Percentiles rank a stretch among this genome's conserved stretches.
Conservation (phyloP, 805 yeast genomes). For the Peterozyma toletana region DNA sequence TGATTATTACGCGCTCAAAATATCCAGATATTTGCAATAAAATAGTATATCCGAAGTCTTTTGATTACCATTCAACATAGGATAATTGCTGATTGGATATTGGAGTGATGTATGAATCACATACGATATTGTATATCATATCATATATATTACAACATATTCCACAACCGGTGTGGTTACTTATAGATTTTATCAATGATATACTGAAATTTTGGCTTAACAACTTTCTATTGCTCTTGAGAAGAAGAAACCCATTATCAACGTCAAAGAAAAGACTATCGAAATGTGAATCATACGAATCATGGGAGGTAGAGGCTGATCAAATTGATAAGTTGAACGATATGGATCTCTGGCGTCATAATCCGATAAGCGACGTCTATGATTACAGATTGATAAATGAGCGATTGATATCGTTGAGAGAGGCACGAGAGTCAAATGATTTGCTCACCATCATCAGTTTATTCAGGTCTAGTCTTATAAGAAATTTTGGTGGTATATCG, state of each 20-base stretch:
- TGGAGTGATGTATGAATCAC: conserved; percentile 4
- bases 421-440: conserved; percentile 56
- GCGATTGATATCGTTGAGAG: conserved; percentile 52
- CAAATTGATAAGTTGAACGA: conserved; percentile 45
- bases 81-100: too few relatives aligned
- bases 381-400: conserved; percentile 80
- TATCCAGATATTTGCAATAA: too few relatives aligned
- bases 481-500: conserved; percentile 90
- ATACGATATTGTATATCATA: conserved; percentile 1
- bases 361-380: conserved; percentile 72
- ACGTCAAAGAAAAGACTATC: conserved; percentile 42
- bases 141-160: conserved; percentile 10
- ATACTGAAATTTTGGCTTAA: conserved; percentile 40
- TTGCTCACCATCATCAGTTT: conserved; percentile 52
- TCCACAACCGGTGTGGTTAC: conserved; percentile 18
- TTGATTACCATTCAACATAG: too few relatives aligned
- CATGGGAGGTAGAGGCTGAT: conserved; percentile 57
- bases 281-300: conserved; percentile 51
- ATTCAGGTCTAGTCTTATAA: conserved; percentile 72
- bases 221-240: conserved; percentile 26
- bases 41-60: too few relatives aligned
- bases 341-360: conserved; percentile 67
- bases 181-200: conserved; percentile 30
- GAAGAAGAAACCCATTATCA: conserved; percentile 34
- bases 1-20: too few relatives aligned